Evolutionary conservation across 495 filamentous ascomycete species (phyloP).

Genomic region (Thozetella sp.): DNA sequence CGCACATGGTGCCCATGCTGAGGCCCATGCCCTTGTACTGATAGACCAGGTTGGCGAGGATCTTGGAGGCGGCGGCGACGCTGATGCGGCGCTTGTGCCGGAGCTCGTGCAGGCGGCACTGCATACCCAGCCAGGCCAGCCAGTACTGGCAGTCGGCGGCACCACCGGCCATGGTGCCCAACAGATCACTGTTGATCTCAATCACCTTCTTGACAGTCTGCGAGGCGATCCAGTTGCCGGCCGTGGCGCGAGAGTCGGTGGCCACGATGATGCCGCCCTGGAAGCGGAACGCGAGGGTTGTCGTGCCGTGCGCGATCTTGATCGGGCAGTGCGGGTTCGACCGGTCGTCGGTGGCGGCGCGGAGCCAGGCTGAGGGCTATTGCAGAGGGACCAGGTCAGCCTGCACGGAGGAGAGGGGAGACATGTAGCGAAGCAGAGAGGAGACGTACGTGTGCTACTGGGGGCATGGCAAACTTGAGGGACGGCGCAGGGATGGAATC

Average conservation of each 20-base stretch:
- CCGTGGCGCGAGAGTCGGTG: slow-evolving; percentile 94
- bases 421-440: background rate
- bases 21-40: slow-evolving; percentile 97
- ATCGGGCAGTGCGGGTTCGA: slow-evolving; percentile 95
- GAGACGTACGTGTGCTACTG: slow-evolving; percentile 79
- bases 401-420: background rate
- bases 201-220: slow-evolving; percentile 99
- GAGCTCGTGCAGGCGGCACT: slow-evolving; percentile 98
- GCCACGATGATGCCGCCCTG: slow-evolving; percentile 97
- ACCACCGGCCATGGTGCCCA: slow-evolving; percentile 98
- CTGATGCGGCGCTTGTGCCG: slow-evolving; percentile 98
- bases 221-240: slow-evolving; percentile 97
- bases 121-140: slow-evolving; percentile 97
- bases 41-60: slow-evolving; percentile 97
- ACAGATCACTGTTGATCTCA: slow-evolving; percentile 84
- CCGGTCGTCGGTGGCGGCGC: slow-evolving; percentile 94
- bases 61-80: slow-evolving; percentile 96
- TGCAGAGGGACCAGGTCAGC: slow-evolving; percentile 7
- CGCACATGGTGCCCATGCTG: slow-evolving; percentile 99
- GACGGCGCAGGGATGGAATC: slow-evolving; percentile 69
- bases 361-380: slow-evolving; percentile 88
- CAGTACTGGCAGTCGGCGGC: slow-evolving; percentile 99
- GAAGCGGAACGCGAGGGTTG: slow-evolving; percentile 97
- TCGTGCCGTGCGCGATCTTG: slow-evolving; percentile 98
- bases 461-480: slow-evolving; percentile 90